Evolutionary conservation across 352 stramenopile species (phyloP).

Genomic region (Aphanomyces astaci): DNA sequence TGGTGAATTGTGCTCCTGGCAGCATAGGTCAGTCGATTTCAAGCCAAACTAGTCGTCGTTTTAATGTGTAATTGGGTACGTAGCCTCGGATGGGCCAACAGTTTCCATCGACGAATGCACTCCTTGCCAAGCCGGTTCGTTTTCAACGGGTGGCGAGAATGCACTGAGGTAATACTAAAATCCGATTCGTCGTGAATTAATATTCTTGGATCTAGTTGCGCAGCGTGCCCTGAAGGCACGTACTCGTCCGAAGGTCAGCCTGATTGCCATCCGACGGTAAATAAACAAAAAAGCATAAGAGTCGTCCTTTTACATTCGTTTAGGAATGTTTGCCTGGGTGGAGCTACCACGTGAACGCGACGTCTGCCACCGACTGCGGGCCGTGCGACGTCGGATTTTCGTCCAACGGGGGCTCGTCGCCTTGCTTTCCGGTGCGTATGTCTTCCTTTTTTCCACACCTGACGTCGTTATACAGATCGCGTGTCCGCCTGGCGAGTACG

Average conservation of each 20-base stretch:
- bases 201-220: constrained; percentile 20
- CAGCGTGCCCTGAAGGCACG: constrained; percentile 30
- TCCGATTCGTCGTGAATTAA: not conserved
- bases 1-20: constrained; percentile 27
- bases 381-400: constrained; percentile 40
- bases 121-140: constrained; percentile 29
- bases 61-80: not conserved
- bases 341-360: constrained; percentile 33
- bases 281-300: too few relatives aligned
- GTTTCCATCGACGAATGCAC: constrained; percentile 29
- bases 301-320: too few relatives aligned
- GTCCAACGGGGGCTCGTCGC: constrained; percentile 31
- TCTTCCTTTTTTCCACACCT: not conserved
- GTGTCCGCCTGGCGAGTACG: constrained; percentile 2
- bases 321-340: constrained; percentile 32
- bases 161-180: constrained; percentile 17
- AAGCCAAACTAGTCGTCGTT: not conserved
- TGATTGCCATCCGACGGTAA: constrained; percentile 28
- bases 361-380: constrained; percentile 38
- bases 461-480: not conserved
- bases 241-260: constrained; percentile 26
- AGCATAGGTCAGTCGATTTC: constrained; percentile 23
- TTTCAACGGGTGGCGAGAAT: constrained; percentile 31
- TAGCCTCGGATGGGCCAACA: constrained; percentile 25
- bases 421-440: constrained; percentile 23